Base-by-base conservation (phyloP, 176 grass and related monocot species). In the Poa pratensis region DNA sequence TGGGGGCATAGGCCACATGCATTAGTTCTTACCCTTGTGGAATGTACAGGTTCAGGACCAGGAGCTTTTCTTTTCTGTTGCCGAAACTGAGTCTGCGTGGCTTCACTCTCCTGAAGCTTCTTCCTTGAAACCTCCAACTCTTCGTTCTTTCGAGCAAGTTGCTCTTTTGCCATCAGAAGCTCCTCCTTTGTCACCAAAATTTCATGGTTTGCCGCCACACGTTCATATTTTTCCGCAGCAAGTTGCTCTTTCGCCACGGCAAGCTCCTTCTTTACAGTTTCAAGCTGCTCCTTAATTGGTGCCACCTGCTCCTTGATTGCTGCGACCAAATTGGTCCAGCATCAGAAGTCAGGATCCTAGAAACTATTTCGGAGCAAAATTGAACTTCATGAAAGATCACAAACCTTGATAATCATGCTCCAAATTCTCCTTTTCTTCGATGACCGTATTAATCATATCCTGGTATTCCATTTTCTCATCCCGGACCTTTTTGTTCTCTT, bases 31-130 rank as follows among this genome's bases (percentile, higher is more conserved):
- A 72, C 69, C 69, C 11, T 45, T 46, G 0, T 46, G 69, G 0
- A 72, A 1, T 43, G n/a, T 48, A 24, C n/a, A 13, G 2, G 39
- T 32, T 68, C 17, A 68, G 32, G 65, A 68, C 30, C 17, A 68
- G 32, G 65, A 68, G 65, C 7, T 20, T 17, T 68, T 68, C 16
- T 1, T 68, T 68, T 20, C 65, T 68, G 30, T 37, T 37, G 30
- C 3, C 20, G 65, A 39, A 68, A 6, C 55, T 15, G 79, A 87
- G 54, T 59, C 19, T 76, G 76, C 28, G n/a, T 77, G 24, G 63
- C 62, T 84, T 84, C 75, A 73, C n/a, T 83, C 40, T 65, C 87
- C 43, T 73, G 52, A 88, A 84, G 54, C 27, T 88, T 83, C 71
- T 62, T 79, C 75, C 69, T 79, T 18, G 79, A 17, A 64, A 19